Conservation (phyloP, 1,139 yeast genomes). For the Nadsonia commutata region DNA sequence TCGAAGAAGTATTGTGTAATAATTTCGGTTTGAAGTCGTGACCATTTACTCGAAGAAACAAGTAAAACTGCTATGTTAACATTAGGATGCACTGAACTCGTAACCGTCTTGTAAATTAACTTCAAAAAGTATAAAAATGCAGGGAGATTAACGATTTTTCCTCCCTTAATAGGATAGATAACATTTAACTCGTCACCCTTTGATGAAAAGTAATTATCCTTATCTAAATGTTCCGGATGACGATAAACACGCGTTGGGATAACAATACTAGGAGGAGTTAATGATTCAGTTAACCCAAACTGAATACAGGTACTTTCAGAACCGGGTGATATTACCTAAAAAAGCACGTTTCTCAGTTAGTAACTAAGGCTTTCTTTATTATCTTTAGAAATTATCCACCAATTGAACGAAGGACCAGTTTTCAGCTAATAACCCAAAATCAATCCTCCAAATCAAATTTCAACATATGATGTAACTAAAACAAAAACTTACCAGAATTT, state of each 20-base stretch:
- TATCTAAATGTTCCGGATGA: conserved; percentile 27
- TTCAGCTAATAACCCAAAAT: too few relatives aligned
- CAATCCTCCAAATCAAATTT: too few relatives aligned
- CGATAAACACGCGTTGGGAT: conserved; percentile 65
- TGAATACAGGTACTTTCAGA: conserved; percentile 59
- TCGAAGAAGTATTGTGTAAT: conserved; percentile 70
- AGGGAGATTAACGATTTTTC: conserved; percentile 48
- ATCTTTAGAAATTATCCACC: too few relatives aligned
- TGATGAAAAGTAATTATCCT: conserved; percentile 27
- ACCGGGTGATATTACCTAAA: conserved; percentile 26
- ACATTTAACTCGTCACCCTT: conserved; percentile 29
- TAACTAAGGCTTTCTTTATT: too few relatives aligned
- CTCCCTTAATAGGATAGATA: conserved; percentile 47
- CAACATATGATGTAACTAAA: too few relatives aligned
- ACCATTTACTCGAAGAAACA: conserved; percentile 55
- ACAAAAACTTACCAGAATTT: neutral
- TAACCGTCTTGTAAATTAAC: conserved; percentile 38
- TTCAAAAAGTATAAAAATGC: conserved; percentile 62
- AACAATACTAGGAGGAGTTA: conserved; percentile 60
- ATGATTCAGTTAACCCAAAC: conserved; percentile 68
- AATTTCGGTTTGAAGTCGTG: conserved; percentile 48
- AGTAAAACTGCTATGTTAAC: conserved; percentile 35
- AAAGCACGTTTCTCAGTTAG: too few relatives aligned
- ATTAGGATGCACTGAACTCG: conserved; percentile 15
- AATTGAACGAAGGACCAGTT: too few relatives aligned